Evolutionary conservation across 768 basidiomycete species (phyloP).

Genomic region (Russula vinacea): DNA sequence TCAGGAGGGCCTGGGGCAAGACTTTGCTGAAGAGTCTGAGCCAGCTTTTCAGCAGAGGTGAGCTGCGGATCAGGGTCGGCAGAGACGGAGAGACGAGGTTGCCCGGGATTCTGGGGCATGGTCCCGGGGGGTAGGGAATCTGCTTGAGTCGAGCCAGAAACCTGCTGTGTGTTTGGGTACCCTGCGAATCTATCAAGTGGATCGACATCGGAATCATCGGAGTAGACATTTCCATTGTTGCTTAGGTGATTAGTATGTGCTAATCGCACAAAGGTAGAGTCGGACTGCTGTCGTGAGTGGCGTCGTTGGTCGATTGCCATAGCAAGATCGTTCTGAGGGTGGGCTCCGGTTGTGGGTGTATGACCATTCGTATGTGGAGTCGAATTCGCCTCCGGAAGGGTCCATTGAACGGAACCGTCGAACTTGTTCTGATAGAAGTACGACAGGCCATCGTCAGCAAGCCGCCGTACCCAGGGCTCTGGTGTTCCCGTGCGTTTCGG

Average conservation of each 20-base stretch:
- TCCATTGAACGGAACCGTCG: constrained; percentile 68
- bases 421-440: constrained; percentile 76
- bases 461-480: constrained; percentile 77
- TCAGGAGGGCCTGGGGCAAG: constrained; percentile 58
- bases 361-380: constrained; percentile 15
- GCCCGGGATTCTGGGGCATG: constrained; percentile 1
- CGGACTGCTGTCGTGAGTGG: constrained; percentile 36
- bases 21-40: constrained; percentile 59
- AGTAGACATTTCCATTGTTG: constrained; percentile 62
- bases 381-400: constrained; percentile 49
- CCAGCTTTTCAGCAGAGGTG: constrained; percentile 65
- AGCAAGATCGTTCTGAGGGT: constrained; percentile 6
- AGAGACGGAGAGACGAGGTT: neutral
- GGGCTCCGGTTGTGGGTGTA: neutral
- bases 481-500: constrained; percentile 58
- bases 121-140: constrained; percentile 11
- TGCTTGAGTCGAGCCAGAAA: neutral
- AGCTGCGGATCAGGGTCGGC: constrained; percentile 41
- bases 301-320: neutral
- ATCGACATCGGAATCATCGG: constrained; percentile 75
- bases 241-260: constrained; percentile 36
- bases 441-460: constrained; percentile 78
- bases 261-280: constrained; percentile 36
- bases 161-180: constrained; percentile 24
- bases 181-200: constrained; percentile 41